These are phyloP conservation scores for Tubosaeta brunneosetosa DNA, from an alignment of 768 basidiomycete genomes.

Conservation along the genomic window DNA sequence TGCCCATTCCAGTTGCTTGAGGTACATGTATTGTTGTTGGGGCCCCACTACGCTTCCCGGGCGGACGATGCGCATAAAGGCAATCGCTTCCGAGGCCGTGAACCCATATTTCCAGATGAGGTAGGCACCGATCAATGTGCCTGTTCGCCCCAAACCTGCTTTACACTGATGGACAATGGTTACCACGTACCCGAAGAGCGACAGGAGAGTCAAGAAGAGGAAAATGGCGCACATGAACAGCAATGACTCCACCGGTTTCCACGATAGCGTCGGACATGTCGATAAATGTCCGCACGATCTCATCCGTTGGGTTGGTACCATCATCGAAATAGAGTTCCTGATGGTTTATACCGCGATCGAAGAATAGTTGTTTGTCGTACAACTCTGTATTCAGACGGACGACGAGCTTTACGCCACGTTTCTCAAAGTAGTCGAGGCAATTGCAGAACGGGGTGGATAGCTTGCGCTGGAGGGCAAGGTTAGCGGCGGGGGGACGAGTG, in stretches of 20 bases:
- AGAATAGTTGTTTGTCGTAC: constrained; percentile 78
- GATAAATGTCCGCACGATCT: constrained; percentile 90
- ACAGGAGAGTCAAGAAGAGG: constrained; percentile 6
- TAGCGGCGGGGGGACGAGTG: constrained; percentile 28
- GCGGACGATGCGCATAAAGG: constrained; percentile 95
- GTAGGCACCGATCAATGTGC: constrained; percentile 96
- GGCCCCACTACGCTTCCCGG: constrained; percentile 92
- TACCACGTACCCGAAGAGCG: constrained; percentile 16
- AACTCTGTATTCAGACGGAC: constrained; percentile 91
- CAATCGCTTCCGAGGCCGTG: constrained; percentile 92
- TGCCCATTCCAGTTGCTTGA: constrained; percentile 90
- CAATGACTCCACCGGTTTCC: constrained; percentile 73
- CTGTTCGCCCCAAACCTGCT: constrained; percentile 94
- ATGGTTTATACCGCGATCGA: constrained; percentile 82
- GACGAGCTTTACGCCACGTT: constrained; percentile 81
- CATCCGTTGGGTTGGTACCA: constrained; percentile 95
- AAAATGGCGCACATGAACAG: constrained; percentile 68
- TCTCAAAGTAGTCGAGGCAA: constrained; percentile 90
- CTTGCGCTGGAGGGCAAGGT: constrained; percentile 69
- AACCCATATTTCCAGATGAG: constrained; percentile 99
- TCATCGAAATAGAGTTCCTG: constrained; percentile 96
- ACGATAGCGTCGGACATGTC: constrained; percentile 77
- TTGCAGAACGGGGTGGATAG: constrained; percentile 79
- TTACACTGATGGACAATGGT: constrained; percentile 61
- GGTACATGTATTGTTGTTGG: constrained; percentile 92